Evolutionary conservation across 768 basidiomycete species (phyloP).

Genomic region (Boletus pseudopeckii): DNA sequence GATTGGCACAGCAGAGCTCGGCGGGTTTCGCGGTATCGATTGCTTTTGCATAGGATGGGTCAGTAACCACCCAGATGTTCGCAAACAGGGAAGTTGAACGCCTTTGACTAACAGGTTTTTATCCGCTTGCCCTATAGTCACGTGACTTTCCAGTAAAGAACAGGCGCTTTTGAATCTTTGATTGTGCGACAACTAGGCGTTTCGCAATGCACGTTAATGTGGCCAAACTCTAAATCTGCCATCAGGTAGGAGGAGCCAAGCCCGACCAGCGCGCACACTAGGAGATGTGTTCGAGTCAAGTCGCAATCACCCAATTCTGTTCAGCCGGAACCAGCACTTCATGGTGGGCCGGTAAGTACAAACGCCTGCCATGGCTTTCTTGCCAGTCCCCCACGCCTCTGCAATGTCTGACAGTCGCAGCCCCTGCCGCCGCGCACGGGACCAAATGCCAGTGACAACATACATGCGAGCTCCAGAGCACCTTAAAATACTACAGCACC

Average conservation of each 20-base stretch:
- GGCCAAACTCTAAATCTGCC: neutral
- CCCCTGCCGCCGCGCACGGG: neutral
- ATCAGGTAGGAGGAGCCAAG: neutral
- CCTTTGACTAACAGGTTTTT: neutral
- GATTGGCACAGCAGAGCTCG: neutral
- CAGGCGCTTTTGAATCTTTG: no score
- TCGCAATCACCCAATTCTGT: neutral
- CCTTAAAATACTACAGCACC: neutral
- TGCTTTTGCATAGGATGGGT: no score
- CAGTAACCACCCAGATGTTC: neutral
- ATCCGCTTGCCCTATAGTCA: neutral
- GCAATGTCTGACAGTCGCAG: neutral
- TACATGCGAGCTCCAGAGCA: no score
- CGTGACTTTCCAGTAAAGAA: no score
- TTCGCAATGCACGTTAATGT: neutral
- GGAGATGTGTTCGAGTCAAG: neutral
- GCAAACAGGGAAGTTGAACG: neutral
- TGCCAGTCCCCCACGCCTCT: neutral
- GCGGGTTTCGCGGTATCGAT: neutral
- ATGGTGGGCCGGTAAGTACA: neutral
- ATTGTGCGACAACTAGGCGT: no score
- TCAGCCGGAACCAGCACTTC: neutral
- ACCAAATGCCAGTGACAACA: neutral
- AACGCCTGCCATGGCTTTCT: neutral
- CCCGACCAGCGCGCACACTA: neutral